Evolutionary conservation across 306 rosid genomes (phyloP).

Genomic region (Citrullus colocynthis): DNA sequence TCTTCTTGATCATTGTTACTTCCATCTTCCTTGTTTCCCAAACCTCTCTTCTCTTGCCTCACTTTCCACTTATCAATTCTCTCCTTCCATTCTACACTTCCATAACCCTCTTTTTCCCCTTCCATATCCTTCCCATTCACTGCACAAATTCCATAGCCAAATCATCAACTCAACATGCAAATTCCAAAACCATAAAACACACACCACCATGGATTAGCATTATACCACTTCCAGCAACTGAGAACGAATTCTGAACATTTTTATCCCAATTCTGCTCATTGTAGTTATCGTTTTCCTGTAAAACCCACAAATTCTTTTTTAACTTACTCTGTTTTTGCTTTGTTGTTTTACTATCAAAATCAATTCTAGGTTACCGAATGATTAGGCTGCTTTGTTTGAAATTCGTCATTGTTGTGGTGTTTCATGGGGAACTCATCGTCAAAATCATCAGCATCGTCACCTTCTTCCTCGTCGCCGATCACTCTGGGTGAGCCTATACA

Average conservation of each 20-base stretch:
- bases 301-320: neutral
- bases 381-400: conserved; percentile 17
- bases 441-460: conserved; percentile 62
- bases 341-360: neutral
- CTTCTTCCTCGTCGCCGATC: conserved; percentile 71
- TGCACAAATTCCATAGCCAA: conserved; percentile 6
- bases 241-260: conserved; percentile 31
- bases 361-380: conserved; percentile 27
- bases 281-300: conserved; percentile 49
- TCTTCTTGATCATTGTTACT: conserved; percentile 63
- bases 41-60: conserved; percentile 70
- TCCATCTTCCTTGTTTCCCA: conserved; percentile 38
- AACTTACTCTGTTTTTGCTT: neutral
- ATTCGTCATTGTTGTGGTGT: conserved; percentile 21
- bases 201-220: neutral
- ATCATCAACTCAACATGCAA: neutral
- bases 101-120: conserved; percentile 29
- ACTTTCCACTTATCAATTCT: conserved; percentile 98
- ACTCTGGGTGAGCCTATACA: conserved; percentile 74
- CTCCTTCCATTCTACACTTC: conserved; percentile 41
- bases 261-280: conserved; percentile 35
- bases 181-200: neutral
- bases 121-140: conserved; percentile 58
- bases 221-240: conserved; percentile 19
- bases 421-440: conserved; percentile 77